These are phyloP conservation scores for Astragalus membranaceus DNA, from an alignment of 306 rosid genomes.

Conservation along the genomic window DNA sequence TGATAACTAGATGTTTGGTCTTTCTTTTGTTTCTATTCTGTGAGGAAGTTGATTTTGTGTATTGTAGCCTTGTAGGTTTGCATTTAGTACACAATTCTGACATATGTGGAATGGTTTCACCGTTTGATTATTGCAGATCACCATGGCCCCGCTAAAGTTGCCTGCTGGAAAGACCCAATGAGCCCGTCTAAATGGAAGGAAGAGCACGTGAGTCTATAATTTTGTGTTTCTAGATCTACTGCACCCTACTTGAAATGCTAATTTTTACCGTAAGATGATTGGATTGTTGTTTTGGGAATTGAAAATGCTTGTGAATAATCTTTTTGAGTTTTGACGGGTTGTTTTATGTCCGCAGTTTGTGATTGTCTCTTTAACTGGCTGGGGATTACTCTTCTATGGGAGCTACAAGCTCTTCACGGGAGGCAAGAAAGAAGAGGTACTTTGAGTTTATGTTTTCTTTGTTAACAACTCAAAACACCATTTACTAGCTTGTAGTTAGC, in stretches of 20 bases:
- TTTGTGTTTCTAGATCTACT: slow-evolving; percentile 11
- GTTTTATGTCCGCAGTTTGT: slow-evolving; percentile 91
- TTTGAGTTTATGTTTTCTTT: background rate
- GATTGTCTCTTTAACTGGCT: slow-evolving; percentile 66
- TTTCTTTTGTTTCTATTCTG: background rate
- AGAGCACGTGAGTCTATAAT: slow-evolving; percentile 73
- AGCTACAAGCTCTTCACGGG: slow-evolving; percentile 58
- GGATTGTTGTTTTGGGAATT: background rate
- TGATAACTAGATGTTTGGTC: background rate
- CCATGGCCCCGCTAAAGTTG: slow-evolving; percentile 76
- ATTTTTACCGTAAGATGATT: slow-evolving; percentile 1
- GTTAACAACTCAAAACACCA: background rate
- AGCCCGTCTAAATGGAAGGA: slow-evolving; percentile 98
- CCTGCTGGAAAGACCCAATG: slow-evolving; percentile 77
- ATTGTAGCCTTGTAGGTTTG: background rate
- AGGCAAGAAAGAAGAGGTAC: slow-evolving; percentile 94
- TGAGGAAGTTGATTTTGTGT: background rate
- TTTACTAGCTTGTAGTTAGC: background rate
- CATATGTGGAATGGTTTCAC: background rate
- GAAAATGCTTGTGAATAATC: background rate
- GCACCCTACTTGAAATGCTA: background rate
- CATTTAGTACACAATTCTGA: background rate
- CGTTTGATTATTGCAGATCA: slow-evolving; percentile 55
- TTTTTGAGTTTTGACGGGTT: slow-evolving; percentile 17
- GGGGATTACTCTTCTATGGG: slow-evolving; percentile 65